Base-by-base conservation (phyloP, 768 basidiomycete genomes). In the Suillus occidentalis region DNA sequence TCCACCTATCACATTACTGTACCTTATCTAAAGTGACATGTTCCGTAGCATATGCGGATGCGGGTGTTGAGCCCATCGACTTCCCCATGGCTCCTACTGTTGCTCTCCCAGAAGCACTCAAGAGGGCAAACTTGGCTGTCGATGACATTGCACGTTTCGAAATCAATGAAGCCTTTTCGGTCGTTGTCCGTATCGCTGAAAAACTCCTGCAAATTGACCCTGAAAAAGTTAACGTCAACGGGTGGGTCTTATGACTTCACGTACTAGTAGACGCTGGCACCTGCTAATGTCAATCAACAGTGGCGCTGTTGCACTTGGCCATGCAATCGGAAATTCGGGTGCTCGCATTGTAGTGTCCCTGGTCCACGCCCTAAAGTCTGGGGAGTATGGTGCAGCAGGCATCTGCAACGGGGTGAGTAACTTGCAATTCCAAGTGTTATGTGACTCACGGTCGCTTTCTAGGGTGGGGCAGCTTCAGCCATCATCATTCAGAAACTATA, bases 151-250 rank as follows among this genome's bases (percentile, higher is more conserved):
- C 95, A 53, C 84, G 91, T 58, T 99, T 94, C 75, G 97, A 99
- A 78, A 87, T 99, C 76, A 99, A 99, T 77, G 97, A 99, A 78
- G 97, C 97, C 34, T 99, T 98, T 85, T 95, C 95, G 2, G 92
- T 92, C 56, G 97, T 99, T 69, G 90, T 93, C 69, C 86, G 90
- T 59, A 90, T 97, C 61, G 92, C 91, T 3, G 94, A 97, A 80
- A 91, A 98, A 80, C 83, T 94, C 22, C 84, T 97, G 68, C 82
- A 83, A 63, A 84, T 99, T 68, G 90, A 94, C 76, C 85, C 92
- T 37, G 85, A 87, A 61, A 98, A 95, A 82, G 86, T 98, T 75
- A 99, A 99, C 74, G 82, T 91, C 60, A 86, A 94, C 72, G 94
- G 93, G 92, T 92, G 76, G 36, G 89, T 61, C 60, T 63, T 64